These are phyloP conservation scores for Podaxis rugospora DNA, from an alignment of 768 basidiomycete species.

Conservation along the genomic window DNA sequence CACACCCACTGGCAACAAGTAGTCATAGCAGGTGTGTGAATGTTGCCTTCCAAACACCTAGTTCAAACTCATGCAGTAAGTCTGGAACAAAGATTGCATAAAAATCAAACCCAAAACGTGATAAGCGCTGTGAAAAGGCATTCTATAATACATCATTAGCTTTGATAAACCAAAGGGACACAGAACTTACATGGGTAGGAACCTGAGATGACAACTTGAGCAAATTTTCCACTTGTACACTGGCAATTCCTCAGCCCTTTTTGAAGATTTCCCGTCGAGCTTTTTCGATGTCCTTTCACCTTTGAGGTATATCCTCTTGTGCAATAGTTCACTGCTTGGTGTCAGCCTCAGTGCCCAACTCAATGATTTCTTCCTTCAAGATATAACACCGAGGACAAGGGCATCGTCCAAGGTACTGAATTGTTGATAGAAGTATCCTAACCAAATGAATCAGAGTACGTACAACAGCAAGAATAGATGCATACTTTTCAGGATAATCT, in stretches of 20 bases:
- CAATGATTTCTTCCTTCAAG: no score
- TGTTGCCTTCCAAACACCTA: not conserved
- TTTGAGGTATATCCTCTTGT: not conserved
- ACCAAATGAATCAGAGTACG: not conserved
- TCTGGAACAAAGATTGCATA: not conserved
- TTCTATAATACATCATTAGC: not conserved
- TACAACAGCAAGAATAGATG: not conserved
- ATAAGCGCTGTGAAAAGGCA: not conserved
- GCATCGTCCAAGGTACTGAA: no score
- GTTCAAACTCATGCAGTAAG: not conserved
- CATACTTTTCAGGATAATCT: not conserved
- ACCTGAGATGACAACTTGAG: not conserved
- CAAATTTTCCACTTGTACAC: not conserved
- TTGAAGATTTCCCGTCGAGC: not conserved
- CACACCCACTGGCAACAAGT: not conserved
- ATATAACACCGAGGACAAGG: no score
- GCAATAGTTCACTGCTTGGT: not conserved
- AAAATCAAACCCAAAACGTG: not conserved
- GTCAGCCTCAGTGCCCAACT: not conserved
- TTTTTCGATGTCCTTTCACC: not conserved
- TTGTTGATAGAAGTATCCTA: no score
- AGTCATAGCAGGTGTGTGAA: not conserved
- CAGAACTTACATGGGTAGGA: no score
- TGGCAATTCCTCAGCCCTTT: not conserved
- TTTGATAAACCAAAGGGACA: not conserved